Base-by-base conservation (phyloP, 192 early-diverging fungal genomes). In the Podila epicladia region DNA sequence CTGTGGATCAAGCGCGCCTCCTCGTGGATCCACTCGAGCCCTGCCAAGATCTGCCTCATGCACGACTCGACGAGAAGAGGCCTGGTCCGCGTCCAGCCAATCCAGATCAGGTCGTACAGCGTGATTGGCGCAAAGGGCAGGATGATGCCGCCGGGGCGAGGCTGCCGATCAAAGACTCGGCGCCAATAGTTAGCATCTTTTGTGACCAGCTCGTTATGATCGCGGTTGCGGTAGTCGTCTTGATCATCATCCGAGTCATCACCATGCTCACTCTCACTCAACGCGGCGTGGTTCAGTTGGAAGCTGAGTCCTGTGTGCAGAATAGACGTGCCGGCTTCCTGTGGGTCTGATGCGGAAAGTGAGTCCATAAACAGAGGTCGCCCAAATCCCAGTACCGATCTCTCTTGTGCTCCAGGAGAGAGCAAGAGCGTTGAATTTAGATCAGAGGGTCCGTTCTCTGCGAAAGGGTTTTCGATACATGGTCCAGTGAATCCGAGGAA, bases 11-110 rank as follows among this genome's bases (percentile, higher is more conserved):
- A 9, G n/a, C 50, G 55, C 4, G 67, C 71, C 24, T 73, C 62
- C 19, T 80, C 66, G 55, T 80, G 77, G 22, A 80, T 69, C 77
- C 77, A 80, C 31, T 26, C 55, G 15, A 80, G 57, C 3, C 66
- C 77, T 22, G 69, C 71, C 17, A 80, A 49, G 17, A 80, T 65
- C 58, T 80, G 77, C 12, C 66, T 61, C 77, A 80, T 80, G 19
- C 77, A 80, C 0, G 65, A 65, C 49, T 80, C 77, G 0, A 69
- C 67, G 17, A 73, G 32, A 4, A 73, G 20, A 0, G 77, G 77
- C 24, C 77, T 41, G 3, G 55, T 65, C 35, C 64, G 72, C 28
- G 77, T 80, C 77, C 77, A 80, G 3, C 71, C 77, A 6, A 69
- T 55, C 12, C 37, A 31, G 50, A 80, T 80, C 15, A 80, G 61